Evolutionary conservation across 768 basidiomycete species (phyloP).

Genomic region (Mycena capillaripes): DNA sequence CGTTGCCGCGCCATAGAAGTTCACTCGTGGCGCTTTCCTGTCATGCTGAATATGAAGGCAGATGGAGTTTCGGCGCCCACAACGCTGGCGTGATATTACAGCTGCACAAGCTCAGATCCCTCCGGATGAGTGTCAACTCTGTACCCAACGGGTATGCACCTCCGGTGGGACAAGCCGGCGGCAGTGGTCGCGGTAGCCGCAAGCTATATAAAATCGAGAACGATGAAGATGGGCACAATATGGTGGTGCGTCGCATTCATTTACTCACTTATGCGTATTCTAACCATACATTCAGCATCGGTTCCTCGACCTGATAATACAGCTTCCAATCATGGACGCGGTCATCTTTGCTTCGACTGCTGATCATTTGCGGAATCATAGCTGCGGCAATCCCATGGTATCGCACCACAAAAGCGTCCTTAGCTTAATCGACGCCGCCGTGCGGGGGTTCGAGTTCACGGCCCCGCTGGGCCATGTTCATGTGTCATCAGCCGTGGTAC

Average conservation of each 20-base stretch:
- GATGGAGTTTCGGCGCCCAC: constrained; percentile 15
- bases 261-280: background rate
- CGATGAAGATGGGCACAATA: background rate
- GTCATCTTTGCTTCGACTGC: background rate
- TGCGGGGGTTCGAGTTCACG: background rate
- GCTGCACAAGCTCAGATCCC: constrained; percentile 3
- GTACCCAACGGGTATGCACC: background rate
- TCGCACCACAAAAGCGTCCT: background rate
- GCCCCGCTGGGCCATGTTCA: background rate
- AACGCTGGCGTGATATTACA: background rate
- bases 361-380: too few species aligned
- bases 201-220: background rate
- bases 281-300: background rate
- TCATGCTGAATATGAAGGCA: background rate
- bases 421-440: background rate
- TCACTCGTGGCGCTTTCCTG: constrained; percentile 18
- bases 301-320: background rate
- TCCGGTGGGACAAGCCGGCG: background rate
- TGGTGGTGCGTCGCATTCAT: background rate
- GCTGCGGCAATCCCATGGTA: background rate
- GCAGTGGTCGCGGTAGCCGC: background rate
- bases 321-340: background rate
- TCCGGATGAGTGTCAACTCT: constrained; percentile 14
- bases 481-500: background rate
- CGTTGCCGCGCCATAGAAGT: constrained; percentile 3